Base-by-base conservation (phyloP, 371 early-diverging fungal genomes). In the Chytridiales sp. region DNA sequence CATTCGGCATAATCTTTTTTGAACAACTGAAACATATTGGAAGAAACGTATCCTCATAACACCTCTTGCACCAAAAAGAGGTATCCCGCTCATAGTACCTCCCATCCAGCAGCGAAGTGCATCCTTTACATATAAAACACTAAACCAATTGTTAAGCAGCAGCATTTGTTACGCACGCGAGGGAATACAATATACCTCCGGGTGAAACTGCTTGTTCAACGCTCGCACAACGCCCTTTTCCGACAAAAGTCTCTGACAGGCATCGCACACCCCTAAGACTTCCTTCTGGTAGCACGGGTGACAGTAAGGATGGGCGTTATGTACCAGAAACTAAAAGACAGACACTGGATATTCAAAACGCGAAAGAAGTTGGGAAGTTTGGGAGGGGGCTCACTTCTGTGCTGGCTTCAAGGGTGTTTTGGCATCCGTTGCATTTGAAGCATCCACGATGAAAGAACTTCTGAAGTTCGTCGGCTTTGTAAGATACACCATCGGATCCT, bases 401-500 rank as follows among this genome's bases (percentile, higher is more conserved):
- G 15, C 55, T 43, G 8, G 26, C 55, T 1, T 31, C 26, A 13
- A 54, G 41, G 15, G 11, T 22, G 17, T 17, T 26, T 11, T 21
- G 8, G 27, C 55, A 54, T 15, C 40, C n/a, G n/a, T 39, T 17
- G 55, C 55, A 54, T 22, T 22, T 17, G 55, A 54, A 54, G 55
- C 55, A 54, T 22, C 32, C n/a, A 19, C 27, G 42, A 31, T 54
- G 55, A 54, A 41, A 54, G n/a, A 11, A 54, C 1, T 30, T 9
- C 22, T 27, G 8, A 31, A 54, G 55, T 26, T 36, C 27, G 29
- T 54, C 55, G 4, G n/a, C 13, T 22, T 54, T 54, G 55, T 54
- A 54, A 13, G 55, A 54, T 9, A 54, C 55, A n/a, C 55, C 55
- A 30, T 54, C 55, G 19, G 42, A n/a, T 8, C 55, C 55, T 15